Evolutionary conservation across 192 early-diverging fungal genomes (phyloP), one percentile per base, ranked within the genome.

Genomic region (Borealophlyctis nickersoniae): DNA sequence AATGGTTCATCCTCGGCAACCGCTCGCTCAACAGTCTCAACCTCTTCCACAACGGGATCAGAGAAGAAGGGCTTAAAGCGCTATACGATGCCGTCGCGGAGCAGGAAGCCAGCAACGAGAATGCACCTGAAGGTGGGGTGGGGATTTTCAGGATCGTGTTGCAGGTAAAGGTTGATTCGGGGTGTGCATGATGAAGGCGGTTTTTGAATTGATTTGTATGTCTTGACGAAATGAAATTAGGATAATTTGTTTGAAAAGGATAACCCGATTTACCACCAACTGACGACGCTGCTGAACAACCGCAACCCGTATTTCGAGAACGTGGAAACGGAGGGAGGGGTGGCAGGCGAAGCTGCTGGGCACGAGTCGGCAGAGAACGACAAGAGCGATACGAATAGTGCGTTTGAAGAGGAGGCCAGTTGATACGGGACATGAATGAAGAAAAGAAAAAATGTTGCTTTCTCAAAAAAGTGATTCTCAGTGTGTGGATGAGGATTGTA

Each of bases 1-100:
- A 83, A 59, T 76, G 63, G 67, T 80, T 61, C 62, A 53, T 80
- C 13, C 67, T 80, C 53, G 81, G 81, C 31, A 83, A 83, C 50
- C 58, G 81, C 1, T 74, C 73, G 7, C 66, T 83, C 11, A 79
- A 73, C 59, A 77, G 58, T 50, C 62, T 83, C 32, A 80, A 83
- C 55, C 60, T 83, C 34, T 62, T 62, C 49, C 58, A 62, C 22
- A 77, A 75, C 54, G 54, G 53, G 24, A 76, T 83, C 56, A 67
- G 63, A 4, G 76, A 74, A 26, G 54, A 58, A 7, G 74, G 81
- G 9, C 26, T 78, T 16, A 77, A 76, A 58, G 28, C 52, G 14
- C 54, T 83, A 0, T 45, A 62, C 24, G 81, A 83, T 19, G 74
- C 72, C 13, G 45, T 83, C 26, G n/a, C 39, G 30, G 76, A 79